Evolutionary conservation across 1,139 yeast genomes (phyloP).

Genomic region (Waltiozyma sp.): DNA sequence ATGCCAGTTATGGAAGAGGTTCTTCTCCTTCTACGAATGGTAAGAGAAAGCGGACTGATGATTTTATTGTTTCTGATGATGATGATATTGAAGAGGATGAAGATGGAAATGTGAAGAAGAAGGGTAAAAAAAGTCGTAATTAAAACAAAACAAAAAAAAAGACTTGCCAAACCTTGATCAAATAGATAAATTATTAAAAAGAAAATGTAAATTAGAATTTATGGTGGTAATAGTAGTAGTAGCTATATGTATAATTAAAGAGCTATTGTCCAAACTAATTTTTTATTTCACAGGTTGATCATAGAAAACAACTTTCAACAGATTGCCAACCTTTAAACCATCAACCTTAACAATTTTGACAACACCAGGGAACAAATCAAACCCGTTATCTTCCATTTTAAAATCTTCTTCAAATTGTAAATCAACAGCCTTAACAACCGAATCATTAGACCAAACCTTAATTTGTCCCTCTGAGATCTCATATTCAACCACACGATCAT

Average conservation of each 20-base stretch:
- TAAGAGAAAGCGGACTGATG: constrained; percentile 9
- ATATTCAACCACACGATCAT: constrained; percentile 1
- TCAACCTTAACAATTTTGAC: not conserved
- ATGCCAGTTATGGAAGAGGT: constrained; percentile 3
- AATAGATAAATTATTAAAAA: not conserved
- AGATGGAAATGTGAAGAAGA: constrained; percentile 5
- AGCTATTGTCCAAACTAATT: not conserved
- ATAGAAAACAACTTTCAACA: not conserved
- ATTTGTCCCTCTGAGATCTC: constrained; percentile 1
- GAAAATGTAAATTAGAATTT: not conserved
- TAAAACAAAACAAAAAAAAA: not conserved
- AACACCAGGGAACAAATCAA: constrained; percentile 10
- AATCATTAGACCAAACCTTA: constrained; percentile 1
- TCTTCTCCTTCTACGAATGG: not conserved
- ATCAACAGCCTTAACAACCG: constrained; percentile 7
- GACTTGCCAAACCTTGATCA: no score
- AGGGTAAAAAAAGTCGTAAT: constrained; percentile 8
- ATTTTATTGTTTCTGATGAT: not conserved
- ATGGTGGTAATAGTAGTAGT: no score
- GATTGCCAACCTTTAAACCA: not conserved
- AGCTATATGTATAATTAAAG: no score
- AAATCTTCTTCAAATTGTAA: constrained; percentile 4
- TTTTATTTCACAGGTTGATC: not conserved
- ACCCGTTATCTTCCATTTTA: constrained; percentile 9
- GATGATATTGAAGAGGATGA: constrained; percentile 7